Base-by-base conservation (phyloP, 2,329 filamentous ascomycete genomes). In the Fusarium verrucosum region DNA sequence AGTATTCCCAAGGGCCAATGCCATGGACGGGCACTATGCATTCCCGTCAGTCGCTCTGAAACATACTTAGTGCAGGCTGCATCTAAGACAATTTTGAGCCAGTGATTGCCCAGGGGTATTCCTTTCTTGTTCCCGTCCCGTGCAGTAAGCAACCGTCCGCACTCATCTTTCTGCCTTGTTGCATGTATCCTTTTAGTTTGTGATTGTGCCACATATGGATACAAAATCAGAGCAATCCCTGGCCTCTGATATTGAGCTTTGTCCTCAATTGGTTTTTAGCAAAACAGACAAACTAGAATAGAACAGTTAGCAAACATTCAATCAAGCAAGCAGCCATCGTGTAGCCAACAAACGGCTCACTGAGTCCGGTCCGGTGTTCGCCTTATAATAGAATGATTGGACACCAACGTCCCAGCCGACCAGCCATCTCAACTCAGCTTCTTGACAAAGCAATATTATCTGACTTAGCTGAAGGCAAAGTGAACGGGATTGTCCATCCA, bases 321-420 rank as follows among this genome's bases (percentile, higher is more conserved):
- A 35, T 17, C 23, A 33, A 41, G n/a, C 32, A 20, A 32, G 20
- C 17, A 56, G 22, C 8, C 23, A 28, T 50, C 20, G 25, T 28
- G 22, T 49, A 16, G 58, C 32, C 14, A 47, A n/a, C 36, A 25
- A 23, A 26, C 19, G 30, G 55, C 17, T 30, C 20, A 13, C 16
- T 20, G 17, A 37, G 35, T 40, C 23, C 33, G 19, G 30, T 37
- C n/a, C n/a, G n/a, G 17, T 23, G 30, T 58, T 22, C 59, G 59
- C 59, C 59, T 58, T 13, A 30, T 32, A 43, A 26, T 14, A n/a
- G 10, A 61, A 51, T 51, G 59, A 62, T 62, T 62, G 59, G 59
- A 59, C 49, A 55, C 14, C 13, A 14, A 17, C 5, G 22, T n/a
- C 40, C 38, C 38, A 30, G 26, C 35, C 26, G 32, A 35, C 47